A percentile compares a stretch with the other conserved stretches of the same genome.
Evolutionary conservation across 2,329 filamentous ascomycete genomes (phyloP).

Genomic region (Microcyclospora pomicola): DNA sequence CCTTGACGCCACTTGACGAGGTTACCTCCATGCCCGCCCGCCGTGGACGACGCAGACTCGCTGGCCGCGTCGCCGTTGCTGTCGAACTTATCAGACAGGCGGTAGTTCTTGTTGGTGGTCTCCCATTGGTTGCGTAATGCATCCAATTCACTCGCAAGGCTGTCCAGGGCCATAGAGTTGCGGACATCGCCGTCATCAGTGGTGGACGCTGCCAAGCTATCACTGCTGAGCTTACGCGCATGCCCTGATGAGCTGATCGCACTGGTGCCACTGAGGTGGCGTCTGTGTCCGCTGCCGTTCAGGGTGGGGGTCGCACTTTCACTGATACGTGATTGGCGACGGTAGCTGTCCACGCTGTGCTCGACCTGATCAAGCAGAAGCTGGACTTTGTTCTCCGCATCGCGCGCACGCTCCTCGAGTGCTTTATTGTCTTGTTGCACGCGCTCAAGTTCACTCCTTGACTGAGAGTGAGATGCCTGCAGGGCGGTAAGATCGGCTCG

Average conservation of each 20-base stretch:
- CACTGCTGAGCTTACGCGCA: constrained; percentile 45
- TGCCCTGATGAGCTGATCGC: constrained; percentile 26
- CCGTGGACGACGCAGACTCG: constrained; percentile 11
- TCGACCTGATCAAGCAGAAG: constrained; percentile 90
- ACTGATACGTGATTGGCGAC: constrained; percentile 49
- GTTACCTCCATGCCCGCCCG: constrained; percentile 49
- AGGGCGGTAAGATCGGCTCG: constrained; percentile 40
- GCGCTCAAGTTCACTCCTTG: constrained; percentile 59
- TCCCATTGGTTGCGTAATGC: constrained; percentile 87
- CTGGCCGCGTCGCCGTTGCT: constrained; percentile 4
- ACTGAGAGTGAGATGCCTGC: constrained; percentile 25
- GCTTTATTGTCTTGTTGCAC: constrained; percentile 68
- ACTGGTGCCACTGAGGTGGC: constrained; percentile 33
- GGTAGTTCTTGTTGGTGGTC: constrained; percentile 87
- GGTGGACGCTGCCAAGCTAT: constrained; percentile 31
- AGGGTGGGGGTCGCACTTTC: constrained; percentile 17
- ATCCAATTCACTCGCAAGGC: constrained; percentile 82
- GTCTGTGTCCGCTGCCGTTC: constrained; percentile 28
- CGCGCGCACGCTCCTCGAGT: constrained; percentile 70
- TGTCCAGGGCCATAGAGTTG: constrained; percentile 50
- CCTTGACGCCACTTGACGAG: constrained; percentile 69
- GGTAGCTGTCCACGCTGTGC: constrained; percentile 84
- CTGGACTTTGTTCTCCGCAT: constrained; percentile 87
- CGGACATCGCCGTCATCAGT: constrained; percentile 12
- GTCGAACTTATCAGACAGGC: constrained; percentile 85